Base-by-base conservation (phyloP, 2,329 filamentous ascomycete species). In the Colletotrichum sp. region DNA sequence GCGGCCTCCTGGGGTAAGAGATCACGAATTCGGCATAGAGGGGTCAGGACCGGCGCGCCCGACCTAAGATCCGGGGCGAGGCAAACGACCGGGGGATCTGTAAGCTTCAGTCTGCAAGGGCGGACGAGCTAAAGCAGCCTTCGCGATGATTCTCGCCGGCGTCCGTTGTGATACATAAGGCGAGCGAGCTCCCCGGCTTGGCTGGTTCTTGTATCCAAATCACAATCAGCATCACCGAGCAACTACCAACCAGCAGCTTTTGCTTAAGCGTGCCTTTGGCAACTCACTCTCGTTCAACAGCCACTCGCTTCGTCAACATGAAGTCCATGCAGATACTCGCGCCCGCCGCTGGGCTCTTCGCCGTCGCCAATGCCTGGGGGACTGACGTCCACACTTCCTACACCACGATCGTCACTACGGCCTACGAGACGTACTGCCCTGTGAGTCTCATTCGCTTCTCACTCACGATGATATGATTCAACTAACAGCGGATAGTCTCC, bases 371-470 rank as follows among this genome's bases (percentile, higher is more conserved):
- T 39, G 82, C 82, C 68, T 79, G 78, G 78, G 80, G 71, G 30
- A 67, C 71, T 32, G 68, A 70, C n/a, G 63, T 28, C 70, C 79
- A 71, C 71, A 81, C 79, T 12, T 52, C 78, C 70, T 82, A 80
- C 77, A 85, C 85, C 28, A 87, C 86, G n/a, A 81, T 86, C 68
- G 78, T 84, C 69, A 81, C 83, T 65, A 84, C 83, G 13, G 80
- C 82, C 72, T 87, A 84, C 79, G 84, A 85, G 49, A 86, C 86
- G 59, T 86, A 84, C 81, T 89, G 87, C 78, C 87, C 88, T 18
- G 86, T 87, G 83, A 79, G 84, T 83, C 59, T 4, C 18, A 6
- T 15, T 15, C 8, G 26, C 18, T 30, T 13, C 34, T 13, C 15
- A 26, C 39, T 55, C 16, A 24, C 15, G 12, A 59, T 12, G 3